phyloP scores from a whole-genome alignment of 169 alveolate genomes.

The Plasmodium malariae region DNA sequence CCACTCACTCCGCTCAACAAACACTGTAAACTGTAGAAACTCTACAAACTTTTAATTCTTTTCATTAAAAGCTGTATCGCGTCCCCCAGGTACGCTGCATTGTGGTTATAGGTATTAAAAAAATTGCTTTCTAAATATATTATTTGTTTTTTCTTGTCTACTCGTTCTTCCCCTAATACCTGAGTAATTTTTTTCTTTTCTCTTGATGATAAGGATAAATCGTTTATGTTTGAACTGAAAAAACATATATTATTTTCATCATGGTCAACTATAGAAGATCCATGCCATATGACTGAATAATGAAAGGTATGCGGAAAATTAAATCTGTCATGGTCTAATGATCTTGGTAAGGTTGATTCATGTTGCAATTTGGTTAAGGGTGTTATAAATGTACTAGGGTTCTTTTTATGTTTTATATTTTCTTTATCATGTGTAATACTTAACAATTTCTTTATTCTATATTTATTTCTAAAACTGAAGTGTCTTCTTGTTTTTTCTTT shows the following conservation, averaged over 20 bases:
- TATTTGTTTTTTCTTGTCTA: constrained; percentile 25
- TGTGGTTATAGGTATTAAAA: constrained; percentile 77
- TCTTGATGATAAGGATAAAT: constrained; percentile 77
- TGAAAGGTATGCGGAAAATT: constrained; percentile 86
- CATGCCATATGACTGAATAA: constrained; percentile 85
- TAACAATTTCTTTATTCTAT: constrained; percentile 72
- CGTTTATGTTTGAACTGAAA: constrained; percentile 83
- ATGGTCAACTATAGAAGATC: constrained; percentile 79
- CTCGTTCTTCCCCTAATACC: constrained; percentile 75
- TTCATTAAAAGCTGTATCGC: constrained; percentile 55
- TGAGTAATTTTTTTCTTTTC: constrained; percentile 60
- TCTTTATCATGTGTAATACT: constrained; percentile 49
- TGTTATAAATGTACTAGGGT: constrained; percentile 84
- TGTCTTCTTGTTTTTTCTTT: constrained; percentile 83
- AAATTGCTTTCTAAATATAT: constrained; percentile 74
- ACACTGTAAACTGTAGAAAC: no score
- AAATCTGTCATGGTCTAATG: constrained; percentile 82
- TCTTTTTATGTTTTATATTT: constrained; percentile 65
- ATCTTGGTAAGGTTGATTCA: constrained; percentile 84
- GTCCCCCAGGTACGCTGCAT: constrained; percentile 79
- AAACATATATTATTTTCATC: constrained; percentile 72
- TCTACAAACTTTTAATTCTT: constrained; percentile 75
- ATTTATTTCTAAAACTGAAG: constrained; percentile 82
- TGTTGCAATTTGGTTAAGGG: constrained; percentile 88
- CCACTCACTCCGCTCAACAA: no score